Conservation (phyloP, 768 basidiomycete genomes). For the Artomyces pyxidatus region DNA sequence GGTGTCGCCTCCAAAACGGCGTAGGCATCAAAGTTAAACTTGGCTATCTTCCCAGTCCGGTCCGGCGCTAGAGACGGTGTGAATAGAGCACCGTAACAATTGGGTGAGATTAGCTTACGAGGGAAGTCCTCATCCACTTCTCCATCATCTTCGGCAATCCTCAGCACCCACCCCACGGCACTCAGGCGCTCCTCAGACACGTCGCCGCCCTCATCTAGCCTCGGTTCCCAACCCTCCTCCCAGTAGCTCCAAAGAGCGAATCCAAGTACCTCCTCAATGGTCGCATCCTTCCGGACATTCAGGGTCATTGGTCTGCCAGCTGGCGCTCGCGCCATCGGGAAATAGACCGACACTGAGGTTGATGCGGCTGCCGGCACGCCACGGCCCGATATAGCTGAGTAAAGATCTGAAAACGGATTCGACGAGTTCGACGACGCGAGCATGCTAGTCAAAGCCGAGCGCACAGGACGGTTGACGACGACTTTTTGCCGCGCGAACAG, state of each 20-base stretch:
- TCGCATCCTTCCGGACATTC: slow-evolving; percentile 78
- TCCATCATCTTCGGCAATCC: slow-evolving; percentile 94
- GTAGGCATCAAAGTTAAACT: slow-evolving; percentile 87
- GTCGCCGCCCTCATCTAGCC: slow-evolving; percentile 56
- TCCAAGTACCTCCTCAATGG: slow-evolving; percentile 93
- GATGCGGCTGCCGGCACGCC: slow-evolving; percentile 49
- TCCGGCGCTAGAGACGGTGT: slow-evolving; percentile 67
- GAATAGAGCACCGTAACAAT: neutral
- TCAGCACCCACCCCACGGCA: slow-evolving; percentile 84
- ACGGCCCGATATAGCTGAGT: slow-evolving; percentile 78
- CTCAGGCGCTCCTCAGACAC: slow-evolving; percentile 59
- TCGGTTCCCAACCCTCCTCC: slow-evolving; percentile 79
- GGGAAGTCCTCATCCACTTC: slow-evolving; percentile 99
- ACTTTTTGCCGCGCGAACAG: slow-evolving; percentile 49
- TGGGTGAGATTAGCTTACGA: slow-evolving; percentile 41
- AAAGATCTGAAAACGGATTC: slow-evolving; percentile 85
- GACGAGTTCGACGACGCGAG: slow-evolving; percentile 55
- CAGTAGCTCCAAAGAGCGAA: slow-evolving; percentile 89
- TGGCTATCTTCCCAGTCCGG: slow-evolving; percentile 72
- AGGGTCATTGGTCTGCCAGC: slow-evolving; percentile 57
- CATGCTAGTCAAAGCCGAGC: slow-evolving; percentile 67
- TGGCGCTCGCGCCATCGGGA: slow-evolving; percentile 69
- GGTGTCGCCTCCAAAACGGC: slow-evolving; percentile 75
- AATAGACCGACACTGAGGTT: slow-evolving; percentile 68
- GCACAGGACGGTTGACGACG: slow-evolving; percentile 30